phyloP scores from a whole-genome alignment of 164 flowering plant genomes.

The Taxillus chinensis region DNA sequence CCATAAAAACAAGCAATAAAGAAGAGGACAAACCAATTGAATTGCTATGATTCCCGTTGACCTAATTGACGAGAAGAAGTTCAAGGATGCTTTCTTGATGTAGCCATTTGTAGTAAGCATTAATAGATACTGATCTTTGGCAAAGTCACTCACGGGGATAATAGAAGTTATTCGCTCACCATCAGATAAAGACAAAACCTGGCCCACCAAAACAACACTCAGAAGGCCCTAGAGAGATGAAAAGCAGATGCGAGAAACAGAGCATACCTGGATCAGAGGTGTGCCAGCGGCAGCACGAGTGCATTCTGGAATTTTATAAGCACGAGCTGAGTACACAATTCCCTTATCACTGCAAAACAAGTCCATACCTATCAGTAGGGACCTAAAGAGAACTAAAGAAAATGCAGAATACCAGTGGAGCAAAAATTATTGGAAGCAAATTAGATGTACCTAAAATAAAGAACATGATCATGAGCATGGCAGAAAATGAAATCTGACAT shows the following conservation, averaged over 20 bases:
- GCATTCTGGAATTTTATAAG: constrained; percentile 91
- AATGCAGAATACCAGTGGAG: neutral
- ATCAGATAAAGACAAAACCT: constrained; percentile 81
- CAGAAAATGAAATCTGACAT: constrained; percentile 95
- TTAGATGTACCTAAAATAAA: constrained; percentile 71
- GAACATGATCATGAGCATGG: constrained; percentile 76
- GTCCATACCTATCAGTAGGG: no score
- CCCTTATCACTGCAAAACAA: constrained; percentile 71
- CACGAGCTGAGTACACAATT: constrained; percentile 84
- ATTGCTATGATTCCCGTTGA: constrained; percentile 88
- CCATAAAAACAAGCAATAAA: neutral
- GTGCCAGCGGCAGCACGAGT: constrained; percentile 87
- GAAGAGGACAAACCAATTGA: constrained; percentile 64
- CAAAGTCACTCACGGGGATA: constrained; percentile 85
- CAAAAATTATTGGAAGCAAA: neutral
- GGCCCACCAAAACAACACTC: constrained; percentile 14
- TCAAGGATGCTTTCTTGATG: constrained; percentile 86
- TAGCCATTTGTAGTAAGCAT: constrained; percentile 95
- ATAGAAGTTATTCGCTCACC: constrained; percentile 96
- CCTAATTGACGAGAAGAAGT: constrained; percentile 74
- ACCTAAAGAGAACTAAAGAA: neutral
- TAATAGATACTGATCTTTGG: constrained; percentile 68
- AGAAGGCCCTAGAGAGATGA: neutral
- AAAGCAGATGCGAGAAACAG: neutral
- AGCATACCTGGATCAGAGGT: constrained; percentile 74